These are phyloP conservation scores for Pseudonectria foliicola DNA, from an alignment of 2,329 filamentous ascomycete genomes.

Conservation along the genomic window DNA sequence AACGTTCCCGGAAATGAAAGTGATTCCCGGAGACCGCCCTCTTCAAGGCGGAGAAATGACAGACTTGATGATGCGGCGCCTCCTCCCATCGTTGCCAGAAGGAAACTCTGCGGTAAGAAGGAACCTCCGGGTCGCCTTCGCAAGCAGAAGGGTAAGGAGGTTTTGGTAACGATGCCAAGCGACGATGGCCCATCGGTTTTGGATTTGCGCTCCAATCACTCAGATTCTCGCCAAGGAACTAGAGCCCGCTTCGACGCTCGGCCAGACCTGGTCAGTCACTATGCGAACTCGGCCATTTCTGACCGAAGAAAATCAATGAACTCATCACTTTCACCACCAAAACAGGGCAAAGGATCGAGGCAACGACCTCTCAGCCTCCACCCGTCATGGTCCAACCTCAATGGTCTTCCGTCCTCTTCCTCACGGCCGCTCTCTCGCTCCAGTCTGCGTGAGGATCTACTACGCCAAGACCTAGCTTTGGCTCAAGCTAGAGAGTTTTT, in stretches of 20 bases:
- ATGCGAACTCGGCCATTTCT: background rate
- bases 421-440: conserved; percentile 11
- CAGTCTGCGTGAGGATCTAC: conserved; percentile 12
- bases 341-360: conserved; percentile 6
- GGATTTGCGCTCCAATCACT: no score
- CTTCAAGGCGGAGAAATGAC: background rate
- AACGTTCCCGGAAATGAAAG: no score
- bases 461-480: no score
- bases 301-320: conserved; percentile 19
- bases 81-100: conserved; percentile 11
- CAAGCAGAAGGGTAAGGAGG: background rate
- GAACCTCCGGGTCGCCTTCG: conserved; percentile 1
- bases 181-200: conserved; percentile 6
- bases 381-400: conserved; percentile 13
- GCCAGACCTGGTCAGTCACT: background rate
- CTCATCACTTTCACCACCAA: conserved; percentile 8
- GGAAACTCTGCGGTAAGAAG: conserved; percentile 1
- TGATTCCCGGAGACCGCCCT: no score
- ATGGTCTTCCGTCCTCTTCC: conserved; percentile 8
- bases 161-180: conserved; percentile 3
- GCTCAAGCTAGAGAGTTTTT: no score
- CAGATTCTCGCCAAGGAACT: no score
- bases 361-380: conserved; percentile 17
- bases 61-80: conserved; percentile 10
- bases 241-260: no score